Conservation (phyloP, 2,329 filamentous ascomycete species). For the Penicillium fuscoglaucum region DNA sequence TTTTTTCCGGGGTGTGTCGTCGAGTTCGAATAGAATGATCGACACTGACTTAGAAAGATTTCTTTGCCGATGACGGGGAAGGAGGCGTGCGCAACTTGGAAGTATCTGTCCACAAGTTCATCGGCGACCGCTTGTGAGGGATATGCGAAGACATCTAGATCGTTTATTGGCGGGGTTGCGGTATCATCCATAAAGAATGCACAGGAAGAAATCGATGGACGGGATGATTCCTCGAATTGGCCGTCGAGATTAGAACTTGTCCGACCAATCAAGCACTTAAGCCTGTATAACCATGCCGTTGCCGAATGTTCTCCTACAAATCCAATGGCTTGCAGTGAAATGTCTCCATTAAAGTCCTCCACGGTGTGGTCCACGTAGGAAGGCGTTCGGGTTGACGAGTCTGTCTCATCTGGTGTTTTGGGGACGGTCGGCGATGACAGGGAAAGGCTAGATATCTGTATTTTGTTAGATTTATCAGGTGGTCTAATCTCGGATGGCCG, state of each 20-base stretch:
- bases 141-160: slow-evolving; percentile 38
- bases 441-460: slow-evolving; percentile 3
- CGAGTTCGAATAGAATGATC: slow-evolving; percentile 36
- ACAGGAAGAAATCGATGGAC: slow-evolving; percentile 23
- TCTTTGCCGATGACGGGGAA: slow-evolving; percentile 46
- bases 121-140: slow-evolving; percentile 41
- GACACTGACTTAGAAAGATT: slow-evolving; percentile 42
- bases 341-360: slow-evolving; percentile 46
- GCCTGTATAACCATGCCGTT: slow-evolving; percentile 45
- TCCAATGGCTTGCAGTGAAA: slow-evolving; percentile 39
- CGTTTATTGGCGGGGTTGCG: slow-evolving; percentile 34
- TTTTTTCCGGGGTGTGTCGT: slow-evolving; percentile 37
- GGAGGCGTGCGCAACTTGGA: slow-evolving; percentile 41
- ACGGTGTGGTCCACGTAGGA: slow-evolving; percentile 42
- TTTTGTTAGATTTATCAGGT: not conserved
- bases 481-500: not conserved
- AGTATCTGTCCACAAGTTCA: slow-evolving; percentile 43
- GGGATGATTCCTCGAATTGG: slow-evolving; percentile 29
- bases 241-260: slow-evolving; percentile 20
- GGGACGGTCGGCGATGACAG: not conserved
- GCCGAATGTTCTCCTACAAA: slow-evolving; percentile 49
- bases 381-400: slow-evolving; percentile 26
- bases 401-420: not conserved
- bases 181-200: slow-evolving; percentile 43
- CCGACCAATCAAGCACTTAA: slow-evolving; percentile 38